Conservation (phyloP, 108 stramenopile species). For the Nitzschia palea region DNA sequence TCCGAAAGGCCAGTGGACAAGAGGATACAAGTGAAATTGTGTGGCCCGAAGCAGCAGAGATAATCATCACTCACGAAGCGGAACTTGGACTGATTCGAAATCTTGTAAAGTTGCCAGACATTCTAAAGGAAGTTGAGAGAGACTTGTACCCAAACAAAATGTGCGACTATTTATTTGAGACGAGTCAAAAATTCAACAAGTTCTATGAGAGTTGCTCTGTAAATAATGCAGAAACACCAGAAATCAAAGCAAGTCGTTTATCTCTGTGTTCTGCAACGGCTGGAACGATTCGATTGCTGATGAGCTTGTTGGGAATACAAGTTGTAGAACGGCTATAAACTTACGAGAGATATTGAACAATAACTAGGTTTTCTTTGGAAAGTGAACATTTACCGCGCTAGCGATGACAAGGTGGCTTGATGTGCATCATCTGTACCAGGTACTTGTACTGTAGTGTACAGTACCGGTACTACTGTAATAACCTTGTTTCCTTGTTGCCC, state of each 20-base stretch:
- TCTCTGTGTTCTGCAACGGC: constrained; percentile 92
- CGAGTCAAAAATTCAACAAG: constrained; percentile 88
- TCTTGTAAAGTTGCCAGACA: constrained; percentile 76
- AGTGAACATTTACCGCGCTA: too few species aligned
- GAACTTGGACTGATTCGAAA: constrained; percentile 92
- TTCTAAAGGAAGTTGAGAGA: constrained; percentile 82
- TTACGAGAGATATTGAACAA: not conserved
- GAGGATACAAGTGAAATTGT: constrained; percentile 49
- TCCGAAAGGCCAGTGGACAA: constrained; percentile 87
- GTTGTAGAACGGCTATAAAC: constrained; percentile 86
- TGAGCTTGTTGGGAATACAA: constrained; percentile 91
- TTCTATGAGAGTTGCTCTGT: constrained; percentile 92
- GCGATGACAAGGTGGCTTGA: too few species aligned
- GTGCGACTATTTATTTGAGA: constrained; percentile 93
- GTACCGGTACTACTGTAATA: too few species aligned
- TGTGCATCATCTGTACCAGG: too few species aligned
- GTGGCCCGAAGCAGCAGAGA: constrained; percentile 72
- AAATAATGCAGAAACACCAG: constrained; percentile 74
- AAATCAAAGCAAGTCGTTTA: constrained; percentile 83
- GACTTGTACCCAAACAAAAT: constrained; percentile 93
- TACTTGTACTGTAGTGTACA: too few species aligned
- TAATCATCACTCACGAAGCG: constrained; percentile 77
- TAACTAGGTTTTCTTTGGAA: too few species aligned
- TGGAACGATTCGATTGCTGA: constrained; percentile 73
- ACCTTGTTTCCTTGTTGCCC: too few species aligned